Conservation (phyloP, 2,329 filamentous ascomycete genomes). For the Grosmannia clavigera region DNA sequence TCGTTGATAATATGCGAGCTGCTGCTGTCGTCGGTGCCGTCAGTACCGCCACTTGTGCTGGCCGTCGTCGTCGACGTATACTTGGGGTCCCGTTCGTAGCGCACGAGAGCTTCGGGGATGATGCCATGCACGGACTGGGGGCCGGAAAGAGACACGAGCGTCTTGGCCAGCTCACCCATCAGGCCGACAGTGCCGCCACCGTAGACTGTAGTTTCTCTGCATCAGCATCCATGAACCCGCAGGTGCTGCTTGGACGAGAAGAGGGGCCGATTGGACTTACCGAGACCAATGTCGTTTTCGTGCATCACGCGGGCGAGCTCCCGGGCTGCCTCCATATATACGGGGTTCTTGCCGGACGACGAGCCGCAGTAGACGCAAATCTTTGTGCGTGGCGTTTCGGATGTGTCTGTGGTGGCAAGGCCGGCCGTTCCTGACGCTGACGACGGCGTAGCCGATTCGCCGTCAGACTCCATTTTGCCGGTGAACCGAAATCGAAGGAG, state of each 20-base stretch:
- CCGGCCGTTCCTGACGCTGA: conserved; percentile 17
- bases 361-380: conserved; percentile 95
- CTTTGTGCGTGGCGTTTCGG: conserved; percentile 38
- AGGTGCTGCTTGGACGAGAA: too few species aligned
- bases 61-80: conserved; percentile 29
- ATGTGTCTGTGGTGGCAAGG: conserved; percentile 16
- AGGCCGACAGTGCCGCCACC: conserved; percentile 88
- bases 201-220: conserved; percentile 49
- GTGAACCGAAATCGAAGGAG: conserved; percentile 1
- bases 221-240: neutral
- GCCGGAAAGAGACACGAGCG: conserved; percentile 71
- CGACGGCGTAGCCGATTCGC: conserved; percentile 22
- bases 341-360: conserved; percentile 56
- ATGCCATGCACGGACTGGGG: conserved; percentile 80
- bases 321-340: conserved; percentile 67
- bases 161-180: conserved; percentile 88
- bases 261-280: conserved; percentile 22
- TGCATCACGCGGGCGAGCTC: conserved; percentile 63
- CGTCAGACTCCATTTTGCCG: conserved; percentile 26
- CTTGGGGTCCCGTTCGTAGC: conserved; percentile 57
- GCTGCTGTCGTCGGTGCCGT: conserved; percentile 2
- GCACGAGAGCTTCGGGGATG: conserved; percentile 76
- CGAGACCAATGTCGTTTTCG: conserved; percentile 63
- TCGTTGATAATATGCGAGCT: neutral
- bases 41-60: neutral